Evolutionary conservation across 2,329 filamentous ascomycete genomes (phyloP).

Genomic region (Dryadomyces quercus-mongolicae): DNA sequence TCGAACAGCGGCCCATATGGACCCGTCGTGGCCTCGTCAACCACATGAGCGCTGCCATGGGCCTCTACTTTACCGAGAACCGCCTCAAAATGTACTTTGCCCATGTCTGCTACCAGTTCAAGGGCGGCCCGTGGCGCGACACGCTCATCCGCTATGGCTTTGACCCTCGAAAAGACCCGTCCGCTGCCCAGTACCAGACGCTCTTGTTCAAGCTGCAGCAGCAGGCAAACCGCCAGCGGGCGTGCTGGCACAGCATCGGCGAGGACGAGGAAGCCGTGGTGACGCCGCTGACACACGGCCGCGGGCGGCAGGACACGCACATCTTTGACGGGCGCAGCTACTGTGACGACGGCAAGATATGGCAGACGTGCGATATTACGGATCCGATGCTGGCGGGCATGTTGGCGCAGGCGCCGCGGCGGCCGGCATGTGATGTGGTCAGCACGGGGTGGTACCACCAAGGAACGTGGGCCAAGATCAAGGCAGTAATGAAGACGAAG

Average conservation of each 20-base stretch:
- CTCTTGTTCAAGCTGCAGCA: constrained; percentile 68
- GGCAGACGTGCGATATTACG: constrained; percentile 86
- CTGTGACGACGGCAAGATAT: constrained; percentile 73
- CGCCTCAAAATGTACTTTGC: constrained; percentile 64
- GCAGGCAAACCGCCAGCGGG: constrained; percentile 30
- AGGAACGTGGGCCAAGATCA: constrained; percentile 71
- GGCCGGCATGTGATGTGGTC: constrained; percentile 43
- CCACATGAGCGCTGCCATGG: constrained; percentile 38
- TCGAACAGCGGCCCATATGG: constrained; percentile 70
- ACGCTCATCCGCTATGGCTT: constrained; percentile 74
- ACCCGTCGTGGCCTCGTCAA: constrained; percentile 76
- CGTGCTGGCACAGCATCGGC: constrained; percentile 19
- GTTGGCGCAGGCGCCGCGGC: constrained; percentile 49
- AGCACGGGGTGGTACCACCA: constrained; percentile 76
- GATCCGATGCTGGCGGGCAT: constrained; percentile 62
- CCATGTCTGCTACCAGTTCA: constrained; percentile 85
- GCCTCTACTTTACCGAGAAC: constrained; percentile 27
- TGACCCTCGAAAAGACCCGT: constrained; percentile 68
- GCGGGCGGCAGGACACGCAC: constrained; percentile 43
- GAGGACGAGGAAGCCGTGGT: neutral
- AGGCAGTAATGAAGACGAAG: constrained; percentile 80
- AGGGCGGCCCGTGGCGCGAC: constrained; percentile 84
- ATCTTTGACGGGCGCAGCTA: constrained; percentile 72
- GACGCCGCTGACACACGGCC: neutral
- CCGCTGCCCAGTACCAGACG: constrained; percentile 76